Base-by-base conservation (phyloP, 2,329 filamentous ascomycete genomes). In the Aspergillus candidus region DNA sequence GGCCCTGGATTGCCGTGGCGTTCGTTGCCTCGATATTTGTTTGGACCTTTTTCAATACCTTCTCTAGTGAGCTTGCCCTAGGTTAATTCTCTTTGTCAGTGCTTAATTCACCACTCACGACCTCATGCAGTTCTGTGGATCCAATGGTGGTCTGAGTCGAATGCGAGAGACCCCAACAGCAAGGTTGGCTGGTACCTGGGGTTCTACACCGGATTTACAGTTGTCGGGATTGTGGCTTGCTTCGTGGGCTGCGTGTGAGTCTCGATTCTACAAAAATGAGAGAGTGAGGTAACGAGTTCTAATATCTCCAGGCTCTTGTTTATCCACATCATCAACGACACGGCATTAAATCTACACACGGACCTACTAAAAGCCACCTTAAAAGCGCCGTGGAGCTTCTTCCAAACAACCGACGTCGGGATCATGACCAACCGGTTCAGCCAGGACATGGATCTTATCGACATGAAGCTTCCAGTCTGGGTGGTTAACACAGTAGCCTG, bases 141-240 rank as follows among this genome's bases (percentile, higher is more conserved):
- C 6, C 68, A 73, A 44, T 70, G 71, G 57, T 77, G 70, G 74
- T 66, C 72, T 0, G 65, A 71, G 40, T 69, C 65, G 33, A 72
- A 71, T 34, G 56, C 62, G 4, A 41, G 52, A 0, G 50, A 61
- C 14, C 68, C 70, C 1, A 70, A 73, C 54, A 47, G 52, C n/a
- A 48, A 53, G 1, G 43, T 65, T 4, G 67, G 65, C 2, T 60
- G 63, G 37, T 71, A 66, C 50, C 53, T 69, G 3, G 66, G 66
- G 0, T 53, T 70, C 3, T 71, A 69, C 32, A 54, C 57, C 2
- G 46, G 29, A 10, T 27, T 27, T 7, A 27, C 22, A 10, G 8
- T 27, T 27, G 22, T 27, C 8, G 22, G 22, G 8, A 27, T 27
- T 6, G 6, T 27, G 6, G 22, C 5, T 7, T 27, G 22, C 7